Evolutionary conservation across 805 yeast genomes (phyloP), one percentile per base, ranked within the genome.

Genomic region (Cephaloascus fragrans): DNA sequence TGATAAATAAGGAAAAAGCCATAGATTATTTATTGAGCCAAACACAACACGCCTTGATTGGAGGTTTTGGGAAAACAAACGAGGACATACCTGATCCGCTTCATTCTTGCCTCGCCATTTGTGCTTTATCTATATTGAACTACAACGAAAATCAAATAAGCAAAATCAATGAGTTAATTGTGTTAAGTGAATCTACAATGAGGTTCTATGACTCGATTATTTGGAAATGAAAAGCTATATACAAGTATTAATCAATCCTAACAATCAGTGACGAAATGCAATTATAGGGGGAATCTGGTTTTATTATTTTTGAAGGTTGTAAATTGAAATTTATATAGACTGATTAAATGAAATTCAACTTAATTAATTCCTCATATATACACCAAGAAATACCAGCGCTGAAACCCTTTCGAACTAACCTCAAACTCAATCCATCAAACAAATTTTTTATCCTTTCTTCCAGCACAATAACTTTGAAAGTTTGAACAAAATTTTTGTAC

Each of bases 331-430:
- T n/a, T 26, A 31, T 6, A 31, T 8, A 16, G 8, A 31, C 33
- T 9, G n/a, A 6, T 16, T 31, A 31, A 31, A 31, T 14, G 8
- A 31, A 31, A 16, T 31, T 14, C 33, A 37, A 40, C 36, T 71
- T 73, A 32, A 90, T 73, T 39, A 90, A 61, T 54, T 93, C 97
- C 57, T 93, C 98, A 56, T 90, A 93, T 18, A 93, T 80, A 42
- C 96, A 86, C 98, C 98, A 93, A 37, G 96, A 88, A 44, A 93
- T 87, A 1, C 96, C 97, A 0, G 97, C 90, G 57, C 95, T 83
- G 36, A 85, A 57, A 0, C 90, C 96, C 59, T 93, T 93, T 48
- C 97, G 70, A 3, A 82, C 70, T 37, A 93, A 67, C 46, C 98
- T 68, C 48, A 93, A 67, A 32, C 86, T 73, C 23, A 93, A 61